Conservation (phyloP, 345 rosid genomes). For the Aquilaria yunnanensis region DNA sequence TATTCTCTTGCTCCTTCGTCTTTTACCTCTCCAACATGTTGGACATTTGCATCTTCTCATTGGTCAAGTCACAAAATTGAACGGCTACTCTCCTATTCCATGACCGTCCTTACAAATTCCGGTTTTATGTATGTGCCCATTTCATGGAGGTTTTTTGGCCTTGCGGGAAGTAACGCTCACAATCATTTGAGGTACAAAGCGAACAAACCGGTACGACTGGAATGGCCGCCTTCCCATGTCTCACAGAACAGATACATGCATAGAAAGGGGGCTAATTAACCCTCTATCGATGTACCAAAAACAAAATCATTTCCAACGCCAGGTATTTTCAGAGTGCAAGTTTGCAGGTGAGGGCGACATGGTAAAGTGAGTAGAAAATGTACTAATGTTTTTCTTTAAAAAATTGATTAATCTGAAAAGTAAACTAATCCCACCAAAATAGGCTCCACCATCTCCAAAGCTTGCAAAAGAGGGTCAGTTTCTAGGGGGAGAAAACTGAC, state of each 20-base stretch:
- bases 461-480: slow-evolving; percentile 21
- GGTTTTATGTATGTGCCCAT: too few relatives aligned
- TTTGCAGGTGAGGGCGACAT: background rate
- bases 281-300: background rate
- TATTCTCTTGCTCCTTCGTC: slow-evolving; percentile 39
- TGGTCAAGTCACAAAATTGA: background rate
- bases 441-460: slow-evolving; percentile 42
- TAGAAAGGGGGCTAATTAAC: too few relatives aligned
- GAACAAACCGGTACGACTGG: too few relatives aligned
- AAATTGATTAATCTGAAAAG: slow-evolving; percentile 2
- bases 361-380: too few relatives aligned
- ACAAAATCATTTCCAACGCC: background rate
- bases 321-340: slow-evolving; percentile 9
- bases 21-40: slow-evolving; percentile 19
- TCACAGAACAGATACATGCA: too few relatives aligned
- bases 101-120: too few relatives aligned
- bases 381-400: background rate
- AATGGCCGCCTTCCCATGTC: too few relatives aligned
- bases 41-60: slow-evolving; percentile 8
- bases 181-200: too few relatives aligned
- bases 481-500: slow-evolving; percentile 11
- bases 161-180: too few relatives aligned
- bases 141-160: too few relatives aligned
- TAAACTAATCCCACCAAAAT: slow-evolving; percentile 17
- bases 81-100: too few relatives aligned